phyloP scores from a whole-genome alignment of 768 basidiomycete species.

The Auriscalpium orientale region DNA sequence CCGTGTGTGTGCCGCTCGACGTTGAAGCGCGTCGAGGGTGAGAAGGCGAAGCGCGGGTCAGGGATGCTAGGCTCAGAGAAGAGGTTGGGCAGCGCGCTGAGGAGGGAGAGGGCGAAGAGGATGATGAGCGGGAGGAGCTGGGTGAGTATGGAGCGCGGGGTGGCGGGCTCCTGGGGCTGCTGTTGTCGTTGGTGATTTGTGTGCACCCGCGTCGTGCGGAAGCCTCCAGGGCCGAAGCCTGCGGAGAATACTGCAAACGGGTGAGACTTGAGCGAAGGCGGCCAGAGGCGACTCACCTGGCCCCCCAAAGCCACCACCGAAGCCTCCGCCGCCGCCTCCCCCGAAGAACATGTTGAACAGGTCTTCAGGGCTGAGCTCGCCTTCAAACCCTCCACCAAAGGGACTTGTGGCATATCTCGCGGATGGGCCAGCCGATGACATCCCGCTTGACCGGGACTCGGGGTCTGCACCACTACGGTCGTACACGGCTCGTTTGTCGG shows the following conservation, averaged over 20 bases:
- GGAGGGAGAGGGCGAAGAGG: conserved; percentile 75
- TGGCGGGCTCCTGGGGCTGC: conserved; percentile 32
- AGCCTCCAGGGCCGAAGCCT: conserved; percentile 76
- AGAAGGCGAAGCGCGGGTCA: conserved; percentile 76
- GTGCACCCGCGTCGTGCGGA: conserved; percentile 57
- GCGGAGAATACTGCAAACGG: conserved; percentile 56
- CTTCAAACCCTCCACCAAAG: conserved; percentile 54
- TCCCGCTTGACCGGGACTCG: conserved; percentile 71
- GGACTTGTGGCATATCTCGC: conserved; percentile 42
- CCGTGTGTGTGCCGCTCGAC: conserved; percentile 64
- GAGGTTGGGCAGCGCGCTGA: conserved; percentile 72
- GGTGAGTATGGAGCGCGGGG: conserved; percentile 55
- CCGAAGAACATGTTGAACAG: conserved; percentile 99
- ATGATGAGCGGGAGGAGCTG: conserved; percentile 83
- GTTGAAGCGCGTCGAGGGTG: conserved; percentile 50
- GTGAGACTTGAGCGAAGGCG: conserved; percentile 5
- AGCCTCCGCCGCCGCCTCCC: conserved; percentile 50
- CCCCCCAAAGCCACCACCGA: conserved; percentile 43
- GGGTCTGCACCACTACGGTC: conserved; percentile 86
- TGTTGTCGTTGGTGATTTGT: conserved; percentile 30
- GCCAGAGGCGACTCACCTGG: conserved; percentile 28
- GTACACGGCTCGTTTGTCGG: conserved; percentile 82
- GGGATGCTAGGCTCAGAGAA: conserved; percentile 61
- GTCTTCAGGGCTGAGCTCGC: conserved; percentile 91
- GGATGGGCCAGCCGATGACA: conserved; percentile 36